A percentile compares a stretch with the other conserved stretches of the same genome.
Conservation (phyloP, 257 asterid genomes). For the Solanum peruvianum region DNA sequence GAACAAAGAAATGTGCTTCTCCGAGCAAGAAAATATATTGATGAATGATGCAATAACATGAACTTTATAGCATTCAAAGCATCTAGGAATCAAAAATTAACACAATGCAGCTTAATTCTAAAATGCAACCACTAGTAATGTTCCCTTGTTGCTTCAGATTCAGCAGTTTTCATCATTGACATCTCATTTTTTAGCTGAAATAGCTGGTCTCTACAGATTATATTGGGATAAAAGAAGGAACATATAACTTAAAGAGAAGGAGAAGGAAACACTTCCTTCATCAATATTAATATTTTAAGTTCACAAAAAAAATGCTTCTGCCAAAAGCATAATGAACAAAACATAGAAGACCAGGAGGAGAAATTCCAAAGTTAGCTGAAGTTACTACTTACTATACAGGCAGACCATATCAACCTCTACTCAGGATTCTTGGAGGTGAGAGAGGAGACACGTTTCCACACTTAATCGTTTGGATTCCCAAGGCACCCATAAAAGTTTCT, state of each 20-base stretch:
- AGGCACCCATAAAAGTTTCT: not conserved
- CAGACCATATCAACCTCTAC: not conserved
- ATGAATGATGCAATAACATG: not conserved
- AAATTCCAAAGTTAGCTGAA: not conserved
- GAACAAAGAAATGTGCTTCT: not conserved
- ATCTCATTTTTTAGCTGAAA: not conserved
- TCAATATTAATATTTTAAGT: not conserved
- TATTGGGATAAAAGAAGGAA: not conserved
- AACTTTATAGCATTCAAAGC: not conserved
- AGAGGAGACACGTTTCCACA: not conserved
- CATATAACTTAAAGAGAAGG: not conserved
- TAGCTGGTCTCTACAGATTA: not conserved
- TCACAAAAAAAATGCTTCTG: not conserved
- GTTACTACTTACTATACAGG: not conserved
- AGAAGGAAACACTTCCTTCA: not conserved
- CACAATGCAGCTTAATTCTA: not conserved
- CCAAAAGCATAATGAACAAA: not conserved
- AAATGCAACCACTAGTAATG: not conserved
- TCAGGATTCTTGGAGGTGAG: not conserved
- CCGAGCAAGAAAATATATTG: not conserved
- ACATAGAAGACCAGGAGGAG: not conserved
- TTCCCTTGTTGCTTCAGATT: not conserved
- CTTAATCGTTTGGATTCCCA: not conserved
- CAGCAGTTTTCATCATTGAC: not conserved
- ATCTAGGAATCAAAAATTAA: not conserved